Percentiles rank a stretch among this genome's conserved stretches.
Conservation (phyloP, 306 rosid genomes). For the Cucurbita pepo region DNA sequence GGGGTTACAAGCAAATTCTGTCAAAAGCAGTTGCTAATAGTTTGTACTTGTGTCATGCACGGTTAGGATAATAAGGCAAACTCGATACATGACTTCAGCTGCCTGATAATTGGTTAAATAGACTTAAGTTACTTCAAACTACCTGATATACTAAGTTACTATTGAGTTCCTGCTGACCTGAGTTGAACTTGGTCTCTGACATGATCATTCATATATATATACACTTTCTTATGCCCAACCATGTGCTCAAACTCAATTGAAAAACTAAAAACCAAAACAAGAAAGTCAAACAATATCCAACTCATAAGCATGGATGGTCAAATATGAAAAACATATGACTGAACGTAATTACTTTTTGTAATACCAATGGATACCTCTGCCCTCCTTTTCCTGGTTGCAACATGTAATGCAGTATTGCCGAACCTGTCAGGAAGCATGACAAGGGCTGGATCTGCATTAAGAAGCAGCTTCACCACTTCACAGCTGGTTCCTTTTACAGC, state of each 20-base stretch:
- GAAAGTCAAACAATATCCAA: background rate
- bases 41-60: background rate
- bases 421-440: conserved; percentile 77
- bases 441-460: conserved; percentile 40
- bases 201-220: background rate
- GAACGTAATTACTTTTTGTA: background rate
- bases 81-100: background rate
- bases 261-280: background rate
- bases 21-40: background rate
- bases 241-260: background rate
- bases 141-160: background rate
- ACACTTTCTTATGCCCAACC: background rate
- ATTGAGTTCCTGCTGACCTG: background rate
- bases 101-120: background rate
- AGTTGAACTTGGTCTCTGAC: background rate
- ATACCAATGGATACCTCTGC: conserved; percentile 39
- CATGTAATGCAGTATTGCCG: conserved; percentile 68
- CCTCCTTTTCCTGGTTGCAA: conserved; percentile 87
- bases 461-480: conserved; percentile 59
- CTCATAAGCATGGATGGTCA: background rate
- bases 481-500: conserved; percentile 72
- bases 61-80: background rate
- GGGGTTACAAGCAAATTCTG: background rate
- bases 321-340: background rate
- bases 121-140: background rate